A percentile compares a stretch with the other conserved stretches of the same genome.
phyloP scores from a whole-genome alignment of 345 rosid genomes.

The Pistacia atlantica region DNA sequence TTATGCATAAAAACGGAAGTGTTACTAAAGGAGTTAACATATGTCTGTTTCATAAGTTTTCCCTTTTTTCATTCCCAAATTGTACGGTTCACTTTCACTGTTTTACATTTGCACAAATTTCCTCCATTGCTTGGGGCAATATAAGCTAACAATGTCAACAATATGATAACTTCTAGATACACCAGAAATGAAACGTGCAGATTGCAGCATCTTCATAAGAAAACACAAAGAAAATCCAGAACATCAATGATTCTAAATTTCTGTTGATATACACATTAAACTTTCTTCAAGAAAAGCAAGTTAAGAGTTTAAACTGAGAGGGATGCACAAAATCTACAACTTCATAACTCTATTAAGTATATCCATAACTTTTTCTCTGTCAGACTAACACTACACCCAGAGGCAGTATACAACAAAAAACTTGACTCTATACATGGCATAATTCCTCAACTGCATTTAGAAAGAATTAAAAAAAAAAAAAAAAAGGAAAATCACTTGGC shows the following conservation, averaged over 20 bases:
- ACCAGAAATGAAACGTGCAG: background rate
- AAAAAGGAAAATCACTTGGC: background rate
- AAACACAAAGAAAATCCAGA: background rate
- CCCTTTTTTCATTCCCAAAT: background rate
- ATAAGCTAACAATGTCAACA: background rate
- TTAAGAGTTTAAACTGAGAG: background rate
- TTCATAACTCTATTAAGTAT: background rate
- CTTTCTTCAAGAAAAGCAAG: background rate
- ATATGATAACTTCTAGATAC: background rate
- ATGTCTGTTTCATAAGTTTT: background rate
- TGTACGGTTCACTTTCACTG: background rate
- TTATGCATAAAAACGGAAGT: background rate
- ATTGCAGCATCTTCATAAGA: background rate
- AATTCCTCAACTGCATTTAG: background rate
- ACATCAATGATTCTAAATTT: background rate
- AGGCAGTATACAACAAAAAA: background rate
- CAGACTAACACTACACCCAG: too few relatives aligned
- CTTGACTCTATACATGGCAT: background rate
- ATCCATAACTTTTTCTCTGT: background rate
- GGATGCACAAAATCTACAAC: background rate
- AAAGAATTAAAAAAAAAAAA: background rate
- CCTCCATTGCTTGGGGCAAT: conserved; percentile 2
- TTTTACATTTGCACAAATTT: background rate
- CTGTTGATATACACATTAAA: background rate
- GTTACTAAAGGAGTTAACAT: background rate